These are phyloP conservation scores for Mycena vitilis DNA, from an alignment of 768 basidiomycete genomes.

Conservation along the genomic window DNA sequence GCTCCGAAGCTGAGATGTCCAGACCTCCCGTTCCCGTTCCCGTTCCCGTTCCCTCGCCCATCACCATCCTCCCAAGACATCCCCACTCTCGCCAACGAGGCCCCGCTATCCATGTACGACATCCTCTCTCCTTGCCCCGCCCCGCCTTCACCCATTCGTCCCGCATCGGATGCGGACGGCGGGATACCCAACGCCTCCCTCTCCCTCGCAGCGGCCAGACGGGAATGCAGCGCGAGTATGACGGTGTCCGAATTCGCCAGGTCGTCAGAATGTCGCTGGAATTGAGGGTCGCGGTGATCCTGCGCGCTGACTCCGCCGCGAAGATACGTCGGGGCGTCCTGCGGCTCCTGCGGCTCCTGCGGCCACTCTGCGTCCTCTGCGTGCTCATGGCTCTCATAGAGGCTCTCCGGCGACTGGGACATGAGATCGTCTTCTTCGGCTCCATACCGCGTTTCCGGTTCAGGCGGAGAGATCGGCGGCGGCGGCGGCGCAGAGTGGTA, in stretches of 20 bases:
- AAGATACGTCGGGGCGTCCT: slow-evolving; percentile 8
- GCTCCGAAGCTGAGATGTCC: slow-evolving; percentile 58
- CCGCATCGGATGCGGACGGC: slow-evolving; percentile 54
- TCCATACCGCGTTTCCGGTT: slow-evolving; percentile 2
- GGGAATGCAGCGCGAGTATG: slow-evolving; percentile 38
- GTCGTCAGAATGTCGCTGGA: slow-evolving; percentile 38
- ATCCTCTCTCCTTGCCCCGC: slow-evolving; percentile 37
- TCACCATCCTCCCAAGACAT: slow-evolving; percentile 55
- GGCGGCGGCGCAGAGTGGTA: slow-evolving; percentile 37
- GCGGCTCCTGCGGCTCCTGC: slow-evolving; percentile 2
- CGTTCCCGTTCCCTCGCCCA: slow-evolving; percentile 14
- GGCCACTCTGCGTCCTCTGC: slow-evolving; percentile 23
- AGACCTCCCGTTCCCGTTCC: slow-evolving; percentile 13
- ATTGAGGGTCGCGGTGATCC: slow-evolving; percentile 12
- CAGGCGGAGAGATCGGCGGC: slow-evolving; percentile 3
- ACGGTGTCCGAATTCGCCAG: slow-evolving; percentile 38
- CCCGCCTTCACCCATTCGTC: slow-evolving; percentile 29
- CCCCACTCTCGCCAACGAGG: slow-evolving; percentile 55
- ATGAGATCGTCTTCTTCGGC: slow-evolving; percentile 16
- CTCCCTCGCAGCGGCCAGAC: slow-evolving; percentile 56
- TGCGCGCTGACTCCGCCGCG: not conserved
- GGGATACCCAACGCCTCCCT: slow-evolving; percentile 65
- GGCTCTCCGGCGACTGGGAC: slow-evolving; percentile 30
- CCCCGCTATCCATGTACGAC: slow-evolving; percentile 59
- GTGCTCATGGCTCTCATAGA: slow-evolving; percentile 33